phyloP scores from a whole-genome alignment of 495 filamentous ascomycete species.

The Recurvomyces mirabilis region DNA sequence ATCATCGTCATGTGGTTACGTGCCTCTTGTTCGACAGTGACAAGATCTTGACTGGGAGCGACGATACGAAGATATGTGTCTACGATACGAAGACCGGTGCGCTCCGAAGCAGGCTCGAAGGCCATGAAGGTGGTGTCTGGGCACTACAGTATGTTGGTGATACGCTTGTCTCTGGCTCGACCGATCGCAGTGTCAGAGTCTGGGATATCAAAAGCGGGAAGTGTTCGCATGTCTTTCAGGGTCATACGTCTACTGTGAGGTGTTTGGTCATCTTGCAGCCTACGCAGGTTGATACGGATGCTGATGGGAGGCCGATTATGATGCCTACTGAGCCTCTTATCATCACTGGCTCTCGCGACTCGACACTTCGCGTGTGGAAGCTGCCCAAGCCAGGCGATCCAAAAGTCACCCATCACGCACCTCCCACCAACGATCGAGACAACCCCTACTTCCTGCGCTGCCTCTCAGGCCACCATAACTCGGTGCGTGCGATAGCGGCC shows the following conservation, averaged over 20 bases:
- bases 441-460: conserved; percentile 90
- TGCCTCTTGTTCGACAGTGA: conserved; percentile 96
- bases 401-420: conserved; percentile 62
- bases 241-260: conserved; percentile 92
- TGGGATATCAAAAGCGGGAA: conserved; percentile 92
- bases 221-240: conserved; percentile 91
- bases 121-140: conserved; percentile 97
- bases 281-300: conserved; percentile 56
- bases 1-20: conserved; percentile 92
- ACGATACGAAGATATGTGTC: conserved; percentile 96
- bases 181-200: conserved; percentile 87
- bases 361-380: conserved; percentile 88
- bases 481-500: conserved; percentile 95
- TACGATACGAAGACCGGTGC: conserved; percentile 95
- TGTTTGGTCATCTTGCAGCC: conserved; percentile 94
- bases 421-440: conserved; percentile 66
- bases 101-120: conserved; percentile 67
- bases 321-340: conserved; percentile 89
- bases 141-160: conserved; percentile 94
- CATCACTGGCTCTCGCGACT: conserved; percentile 94
- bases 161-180: conserved; percentile 88
- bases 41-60: conserved; percentile 94
- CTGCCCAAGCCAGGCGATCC: conserved; percentile 71
- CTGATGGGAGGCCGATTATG: conserved; percentile 67
- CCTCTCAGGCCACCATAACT: conserved; percentile 78